Percentiles rank a stretch among this genome's conserved stretches.
These are phyloP conservation scores for Asclepias syriaca DNA, from an alignment of 257 asterid species.

Conservation along the genomic window DNA sequence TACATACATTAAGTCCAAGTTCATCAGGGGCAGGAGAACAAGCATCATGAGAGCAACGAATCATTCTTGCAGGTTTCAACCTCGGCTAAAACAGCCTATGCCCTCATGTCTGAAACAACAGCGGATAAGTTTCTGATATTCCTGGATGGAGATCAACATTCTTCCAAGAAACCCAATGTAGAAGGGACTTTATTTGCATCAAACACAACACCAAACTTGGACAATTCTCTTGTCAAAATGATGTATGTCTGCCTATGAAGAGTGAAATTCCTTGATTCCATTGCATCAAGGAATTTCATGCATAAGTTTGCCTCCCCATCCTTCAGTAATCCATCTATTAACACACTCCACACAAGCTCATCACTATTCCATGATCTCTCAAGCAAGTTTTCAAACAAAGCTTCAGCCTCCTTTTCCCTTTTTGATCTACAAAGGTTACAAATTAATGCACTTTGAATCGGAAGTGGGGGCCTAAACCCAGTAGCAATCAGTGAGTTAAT, in stretches of 20 bases:
- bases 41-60: background rate
- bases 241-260: constrained; percentile 47
- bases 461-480: constrained; percentile 53
- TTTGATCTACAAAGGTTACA: constrained; percentile 48
- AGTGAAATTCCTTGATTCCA: constrained; percentile 53
- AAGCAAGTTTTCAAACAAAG: constrained; percentile 59
- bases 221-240: constrained; percentile 56
- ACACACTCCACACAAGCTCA: constrained; percentile 87
- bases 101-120: background rate
- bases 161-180: background rate
- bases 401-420: constrained; percentile 54
- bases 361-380: constrained; percentile 59
- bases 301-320: constrained; percentile 53
- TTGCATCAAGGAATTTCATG: constrained; percentile 54
- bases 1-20: background rate
- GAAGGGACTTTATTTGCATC: background rate
- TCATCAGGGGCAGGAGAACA: background rate
- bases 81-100: background rate
- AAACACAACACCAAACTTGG: constrained; percentile 28
- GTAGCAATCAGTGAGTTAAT: constrained; percentile 32
- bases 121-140: background rate
- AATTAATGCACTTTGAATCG: constrained; percentile 46
- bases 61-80: background rate
- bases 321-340: constrained; percentile 80
- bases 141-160: background rate